phyloP scores from a whole-genome alignment of 2,329 filamentous ascomycete genomes.

The Aspergillus niger region DNA sequence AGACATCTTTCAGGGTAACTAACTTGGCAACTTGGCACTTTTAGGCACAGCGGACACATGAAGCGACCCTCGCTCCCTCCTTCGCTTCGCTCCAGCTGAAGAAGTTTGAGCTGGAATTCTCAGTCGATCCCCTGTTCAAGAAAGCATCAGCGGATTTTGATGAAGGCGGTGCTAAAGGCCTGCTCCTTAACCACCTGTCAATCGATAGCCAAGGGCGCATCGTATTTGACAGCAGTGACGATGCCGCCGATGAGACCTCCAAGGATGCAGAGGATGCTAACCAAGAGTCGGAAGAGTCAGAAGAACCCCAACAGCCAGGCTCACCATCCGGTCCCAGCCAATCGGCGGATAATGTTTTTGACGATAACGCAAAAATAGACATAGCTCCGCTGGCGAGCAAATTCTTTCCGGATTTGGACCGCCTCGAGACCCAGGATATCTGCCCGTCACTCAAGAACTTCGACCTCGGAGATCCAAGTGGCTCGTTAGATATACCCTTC shows the following conservation, averaged over 20 bases:
- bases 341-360: constrained; percentile 37
- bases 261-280: constrained; percentile 35
- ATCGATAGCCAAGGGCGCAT: constrained; percentile 91
- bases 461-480: constrained; percentile 82
- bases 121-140: constrained; percentile 97
- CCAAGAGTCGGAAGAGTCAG: constrained; percentile 40
- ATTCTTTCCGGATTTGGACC: constrained; percentile 81
- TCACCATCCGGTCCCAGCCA: constrained; percentile 32
- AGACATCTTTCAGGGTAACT: constrained; percentile 17
- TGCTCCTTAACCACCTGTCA: constrained; percentile 93
- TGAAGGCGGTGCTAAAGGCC: constrained; percentile 92
- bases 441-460: constrained; percentile 95
- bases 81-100: constrained; percentile 90
- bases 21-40: constrained; percentile 29
- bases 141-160: constrained; percentile 98
- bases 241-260: constrained; percentile 60
- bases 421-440: constrained; percentile 82
- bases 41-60: constrained; percentile 73
- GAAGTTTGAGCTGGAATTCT: constrained; percentile 95
- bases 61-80: constrained; percentile 87
- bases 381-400: constrained; percentile 70
- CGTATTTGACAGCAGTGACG: constrained; percentile 97
- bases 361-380: constrained; percentile 73
- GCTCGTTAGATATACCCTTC: constrained; percentile 86
- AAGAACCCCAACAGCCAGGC: constrained; percentile 47